Percentiles rank a stretch among this genome's conserved stretches.
Conservation (phyloP, 495 filamentous ascomycete genomes). For the Zalerion maritima region DNA sequence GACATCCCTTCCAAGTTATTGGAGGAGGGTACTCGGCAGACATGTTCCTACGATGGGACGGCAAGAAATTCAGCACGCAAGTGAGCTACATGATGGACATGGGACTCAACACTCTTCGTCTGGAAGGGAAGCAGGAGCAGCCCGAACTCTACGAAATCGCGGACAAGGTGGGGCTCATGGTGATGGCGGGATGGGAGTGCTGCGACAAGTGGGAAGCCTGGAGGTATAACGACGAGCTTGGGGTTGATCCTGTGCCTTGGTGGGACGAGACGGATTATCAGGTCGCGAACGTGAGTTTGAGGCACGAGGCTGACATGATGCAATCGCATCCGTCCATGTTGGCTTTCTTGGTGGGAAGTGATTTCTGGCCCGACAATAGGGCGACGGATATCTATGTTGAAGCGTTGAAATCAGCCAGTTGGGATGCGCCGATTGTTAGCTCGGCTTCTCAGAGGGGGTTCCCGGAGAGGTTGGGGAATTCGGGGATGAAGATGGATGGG, state of each 20-base stretch:
- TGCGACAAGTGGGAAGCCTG: slow-evolving; percentile 58
- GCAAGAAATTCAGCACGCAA: slow-evolving; percentile 25
- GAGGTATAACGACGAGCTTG: slow-evolving; percentile 42
- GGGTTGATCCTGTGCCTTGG: slow-evolving; percentile 18
- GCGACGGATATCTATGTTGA: slow-evolving; percentile 37
- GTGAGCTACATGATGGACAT: slow-evolving; percentile 40
- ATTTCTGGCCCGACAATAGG: slow-evolving; percentile 46
- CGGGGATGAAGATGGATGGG: slow-evolving; percentile 52
- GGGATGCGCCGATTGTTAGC: slow-evolving; percentile 41
- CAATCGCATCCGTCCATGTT: slow-evolving; percentile 43
- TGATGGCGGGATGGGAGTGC: slow-evolving; percentile 52
- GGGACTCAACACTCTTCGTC: slow-evolving; percentile 45
- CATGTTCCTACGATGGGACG: slow-evolving; percentile 45
- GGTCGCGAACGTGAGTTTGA: slow-evolving; percentile 38
- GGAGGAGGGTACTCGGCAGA: slow-evolving; percentile 47
- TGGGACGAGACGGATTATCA: slow-evolving; percentile 40
- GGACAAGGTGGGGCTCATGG: slow-evolving; percentile 44
- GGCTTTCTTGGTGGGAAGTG: slow-evolving; percentile 43
- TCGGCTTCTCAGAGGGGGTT: slow-evolving; percentile 43
- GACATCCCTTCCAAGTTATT: slow-evolving; percentile 40
- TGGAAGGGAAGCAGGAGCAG: slow-evolving; percentile 54
- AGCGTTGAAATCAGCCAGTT: slow-evolving; percentile 35
- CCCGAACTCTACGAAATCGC: slow-evolving; percentile 42
- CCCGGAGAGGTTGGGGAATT: slow-evolving; percentile 34
- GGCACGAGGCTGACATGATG: slow-evolving; percentile 44